Evolutionary conservation across 768 basidiomycete species (phyloP).

Genomic region (Gloeophyllum trabeum): DNA sequence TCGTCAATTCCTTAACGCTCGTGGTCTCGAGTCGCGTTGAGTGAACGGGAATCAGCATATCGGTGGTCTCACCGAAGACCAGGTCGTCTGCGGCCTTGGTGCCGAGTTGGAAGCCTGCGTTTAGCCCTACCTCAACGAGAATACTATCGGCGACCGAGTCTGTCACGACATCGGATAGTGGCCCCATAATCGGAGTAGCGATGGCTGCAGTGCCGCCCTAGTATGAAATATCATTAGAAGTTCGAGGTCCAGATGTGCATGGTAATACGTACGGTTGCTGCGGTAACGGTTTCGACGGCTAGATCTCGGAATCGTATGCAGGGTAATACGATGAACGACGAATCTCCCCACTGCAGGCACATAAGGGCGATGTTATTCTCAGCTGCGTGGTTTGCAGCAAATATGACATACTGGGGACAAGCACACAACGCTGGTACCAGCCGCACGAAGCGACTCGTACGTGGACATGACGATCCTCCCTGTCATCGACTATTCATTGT

Average conservation of each 20-base stretch:
- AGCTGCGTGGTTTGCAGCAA: too few relatives aligned
- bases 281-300: constrained; percentile 50
- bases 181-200: constrained; percentile 41
- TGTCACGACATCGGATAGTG: constrained; percentile 39
- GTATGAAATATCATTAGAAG: constrained; percentile 4
- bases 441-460: constrained; percentile 48
- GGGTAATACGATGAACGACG: constrained; percentile 48
- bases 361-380: too few relatives aligned
- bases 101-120: constrained; percentile 41
- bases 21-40: constrained; percentile 45
- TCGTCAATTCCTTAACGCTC: constrained; percentile 40
- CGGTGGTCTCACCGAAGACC: constrained; percentile 35
- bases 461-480: constrained; percentile 55
- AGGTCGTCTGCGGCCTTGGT: constrained; percentile 41
- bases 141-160: constrained; percentile 43
- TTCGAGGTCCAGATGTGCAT: constrained; percentile 4
- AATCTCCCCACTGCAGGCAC: constrained; percentile 67
- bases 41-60: constrained; percentile 39
- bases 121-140: constrained; percentile 43
- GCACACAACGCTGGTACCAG: constrained; percentile 47
- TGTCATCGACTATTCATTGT: constrained; percentile 44
- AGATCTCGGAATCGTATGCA: constrained; percentile 56
- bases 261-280: constrained; percentile 33
- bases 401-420: constrained; percentile 48
- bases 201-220: constrained; percentile 32